Evolutionary conservation across 106 monocot genomes (phyloP), one percentile per base, ranked within the genome.

Genomic region (Posidonia australis): DNA sequence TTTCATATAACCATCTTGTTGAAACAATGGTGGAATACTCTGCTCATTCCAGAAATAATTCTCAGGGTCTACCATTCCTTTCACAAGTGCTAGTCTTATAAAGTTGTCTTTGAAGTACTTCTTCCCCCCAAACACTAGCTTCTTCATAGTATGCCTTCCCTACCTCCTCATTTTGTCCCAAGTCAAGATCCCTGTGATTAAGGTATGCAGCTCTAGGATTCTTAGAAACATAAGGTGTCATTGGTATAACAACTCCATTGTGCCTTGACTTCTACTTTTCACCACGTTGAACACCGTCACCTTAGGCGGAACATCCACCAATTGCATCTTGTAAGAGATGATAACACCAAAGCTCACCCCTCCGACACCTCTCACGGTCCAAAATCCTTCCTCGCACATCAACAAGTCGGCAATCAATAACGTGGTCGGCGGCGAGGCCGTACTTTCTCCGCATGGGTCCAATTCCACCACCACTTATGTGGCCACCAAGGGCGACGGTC

Each of bases 311-410:
- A 86, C 69, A 11, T 46, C 57, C 1, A 80, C 72, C 13, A 74
- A 31, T 21, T 25, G 66, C 1, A 80, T 30, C 48, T 78, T 83
- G 68, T 71, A 87, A n/a, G n/a, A n/a, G n/a, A n/a, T n/a, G n/a
- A n/a, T n/a, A n/a, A n/a, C n/a, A n/a, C n/a, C n/a, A n/a, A 83
- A 83, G 69, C 83, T 83, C 19, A 29, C 58, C 11, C 56, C 72
- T 44, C 72, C 65, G 5, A 60, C 70, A 5, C 70, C 70, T 62
- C 44, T 60, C 5, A 86, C 53, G 44, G 21, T 83, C 58, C 3
- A 80, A 24, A 12, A 80, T 5, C 46, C 52, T 18, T 2, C 82
- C 79, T 1, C 65, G 42, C 0, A 66, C 68, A 25, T 86, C 71
- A 3, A 83, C 67, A 0, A 86, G 17, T n/a, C 49, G 45, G 21